Percentiles rank a stretch among this genome's conserved stretches.
Evolutionary conservation across 2,329 filamentous ascomycete species (phyloP).

Genomic region (Talaromyces sp.): DNA sequence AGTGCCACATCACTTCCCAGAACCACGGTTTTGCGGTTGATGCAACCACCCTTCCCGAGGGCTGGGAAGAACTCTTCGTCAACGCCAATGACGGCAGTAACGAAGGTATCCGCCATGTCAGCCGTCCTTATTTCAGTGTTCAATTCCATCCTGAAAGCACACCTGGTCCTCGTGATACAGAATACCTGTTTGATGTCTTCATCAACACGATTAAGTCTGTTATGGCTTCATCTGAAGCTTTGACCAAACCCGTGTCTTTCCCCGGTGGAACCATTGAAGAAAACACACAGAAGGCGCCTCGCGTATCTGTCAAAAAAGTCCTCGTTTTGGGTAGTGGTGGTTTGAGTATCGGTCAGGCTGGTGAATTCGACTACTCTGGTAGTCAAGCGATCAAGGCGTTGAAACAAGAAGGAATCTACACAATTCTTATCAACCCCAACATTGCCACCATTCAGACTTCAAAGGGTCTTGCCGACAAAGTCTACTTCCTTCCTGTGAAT

Average conservation of each 20-base stretch:
- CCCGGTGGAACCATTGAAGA: slow-evolving; percentile 79
- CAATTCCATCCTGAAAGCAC: slow-evolving; percentile 99
- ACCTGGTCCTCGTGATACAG: slow-evolving; percentile 89
- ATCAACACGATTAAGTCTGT: slow-evolving; percentile 76
- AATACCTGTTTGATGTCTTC: slow-evolving; percentile 96
- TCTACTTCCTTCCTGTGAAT: slow-evolving; percentile 96
- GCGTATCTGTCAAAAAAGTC: slow-evolving; percentile 87
- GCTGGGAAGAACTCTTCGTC: slow-evolving; percentile 92
- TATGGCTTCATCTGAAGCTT: slow-evolving; percentile 62
- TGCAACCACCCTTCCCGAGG: slow-evolving; percentile 66
- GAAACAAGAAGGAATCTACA: slow-evolving; percentile 98
- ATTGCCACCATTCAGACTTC: slow-evolving; percentile 99
- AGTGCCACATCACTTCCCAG: slow-evolving; percentile 98
- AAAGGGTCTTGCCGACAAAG: slow-evolving; percentile 95
- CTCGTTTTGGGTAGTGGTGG: slow-evolving; percentile 91
- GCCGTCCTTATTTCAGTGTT: slow-evolving; percentile 94
- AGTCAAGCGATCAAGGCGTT: slow-evolving; percentile 97
- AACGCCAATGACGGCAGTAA: slow-evolving; percentile 98
- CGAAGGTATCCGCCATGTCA: slow-evolving; percentile 87
- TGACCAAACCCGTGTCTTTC: slow-evolving; percentile 75
- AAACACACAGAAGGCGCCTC: slow-evolving; percentile 71
- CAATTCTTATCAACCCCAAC: slow-evolving; percentile 96
- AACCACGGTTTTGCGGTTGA: slow-evolving; percentile 98
- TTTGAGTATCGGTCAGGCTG: slow-evolving; percentile 94
- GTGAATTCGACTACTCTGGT: slow-evolving; percentile 98